These are phyloP conservation scores for Cladorrhinum sp. DNA, from an alignment of 2,329 filamentous ascomycete species.

Conservation along the genomic window DNA sequence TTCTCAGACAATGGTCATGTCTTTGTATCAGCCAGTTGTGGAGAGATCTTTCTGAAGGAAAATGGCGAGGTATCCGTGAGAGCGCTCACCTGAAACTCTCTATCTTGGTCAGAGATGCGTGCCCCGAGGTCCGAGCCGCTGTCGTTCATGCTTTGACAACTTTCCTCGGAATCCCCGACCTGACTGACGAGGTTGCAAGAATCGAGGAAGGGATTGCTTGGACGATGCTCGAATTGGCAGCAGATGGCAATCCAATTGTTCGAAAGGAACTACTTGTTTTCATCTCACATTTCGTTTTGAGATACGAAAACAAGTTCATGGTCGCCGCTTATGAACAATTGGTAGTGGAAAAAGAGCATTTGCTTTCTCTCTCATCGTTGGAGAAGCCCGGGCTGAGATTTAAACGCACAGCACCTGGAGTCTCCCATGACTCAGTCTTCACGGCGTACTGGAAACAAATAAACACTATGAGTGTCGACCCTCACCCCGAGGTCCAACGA, in stretches of 20 bases:
- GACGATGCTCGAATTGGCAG: constrained; percentile 85
- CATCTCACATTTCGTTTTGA: constrained; percentile 83
- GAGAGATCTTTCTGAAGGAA: constrained; percentile 86
- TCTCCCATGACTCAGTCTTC: constrained; percentile 86
- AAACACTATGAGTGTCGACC: constrained; percentile 86
- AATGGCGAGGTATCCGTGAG: constrained; percentile 91
- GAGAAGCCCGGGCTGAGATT: constrained; percentile 59
- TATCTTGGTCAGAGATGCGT: constrained; percentile 76
- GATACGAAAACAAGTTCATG: constrained; percentile 88
- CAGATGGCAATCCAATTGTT: constrained; percentile 91
- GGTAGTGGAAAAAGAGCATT: constrained; percentile 73
- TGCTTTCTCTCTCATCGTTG: constrained; percentile 53
- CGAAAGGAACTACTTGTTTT: constrained; percentile 91
- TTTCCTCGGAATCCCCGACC: constrained; percentile 87
- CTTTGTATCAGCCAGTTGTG: constrained; percentile 94
- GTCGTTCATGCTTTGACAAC: constrained; percentile 92
- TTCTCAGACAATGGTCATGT: constrained; percentile 93
- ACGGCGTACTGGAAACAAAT: constrained; percentile 93
- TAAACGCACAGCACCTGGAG: constrained; percentile 53
- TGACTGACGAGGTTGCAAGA: constrained; percentile 85
- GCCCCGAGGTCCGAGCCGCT: constrained; percentile 87
- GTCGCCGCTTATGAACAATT: constrained; percentile 91
- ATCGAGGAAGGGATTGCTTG: constrained; percentile 90
- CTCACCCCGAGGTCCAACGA: constrained; percentile 86
- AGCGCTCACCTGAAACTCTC: constrained; percentile 80